Evolutionary conservation across 1,284 basidiomycete genomes (phyloP).

Genomic region (Ganoderma sinense): DNA sequence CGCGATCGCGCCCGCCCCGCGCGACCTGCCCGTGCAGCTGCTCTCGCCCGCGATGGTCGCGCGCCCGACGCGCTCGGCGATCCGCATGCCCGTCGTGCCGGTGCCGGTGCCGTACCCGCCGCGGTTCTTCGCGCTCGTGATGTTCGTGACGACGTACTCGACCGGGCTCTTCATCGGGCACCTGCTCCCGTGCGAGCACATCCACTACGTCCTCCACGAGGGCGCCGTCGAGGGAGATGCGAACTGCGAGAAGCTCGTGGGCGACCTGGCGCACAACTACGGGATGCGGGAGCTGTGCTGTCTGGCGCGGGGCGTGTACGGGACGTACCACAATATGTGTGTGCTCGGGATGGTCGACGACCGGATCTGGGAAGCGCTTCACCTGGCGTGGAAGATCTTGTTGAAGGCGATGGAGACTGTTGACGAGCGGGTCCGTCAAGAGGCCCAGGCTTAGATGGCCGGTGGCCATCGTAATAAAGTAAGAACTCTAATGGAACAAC

Average conservation of each 20-base stretch:
- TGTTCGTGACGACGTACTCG: slow-evolving; percentile 29
- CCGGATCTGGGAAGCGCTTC: slow-evolving; percentile 25
- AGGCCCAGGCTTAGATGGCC: neutral
- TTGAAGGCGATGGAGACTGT: slow-evolving; percentile 19
- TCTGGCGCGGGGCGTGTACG: slow-evolving; percentile 22
- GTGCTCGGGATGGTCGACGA: slow-evolving; percentile 30
- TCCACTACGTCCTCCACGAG: slow-evolving; percentile 1
- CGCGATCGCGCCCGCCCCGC: slow-evolving; percentile 15
- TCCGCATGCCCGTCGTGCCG: slow-evolving; percentile 31
- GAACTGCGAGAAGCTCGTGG: slow-evolving; percentile 2
- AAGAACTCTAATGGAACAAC: neutral
- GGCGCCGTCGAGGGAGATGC: neutral
- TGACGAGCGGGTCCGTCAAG: neutral
- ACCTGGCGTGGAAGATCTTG: slow-evolving; percentile 27
- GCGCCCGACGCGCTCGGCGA: slow-evolving; percentile 5
- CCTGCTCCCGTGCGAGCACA: slow-evolving; percentile 16
- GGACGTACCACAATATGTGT: slow-evolving; percentile 24
- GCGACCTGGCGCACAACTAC: slow-evolving; percentile 5
- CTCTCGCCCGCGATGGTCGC: slow-evolving; percentile 8
- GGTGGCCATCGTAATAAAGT: neutral
- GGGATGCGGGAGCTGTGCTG: slow-evolving; percentile 12
- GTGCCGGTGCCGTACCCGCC: slow-evolving; percentile 28
- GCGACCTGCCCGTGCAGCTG: slow-evolving; percentile 5
- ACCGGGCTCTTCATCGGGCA: slow-evolving; percentile 16
- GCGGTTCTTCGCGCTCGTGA: slow-evolving; percentile 22